phyloP scores from a whole-genome alignment of 805 yeast genomes.

The Priceomyces castillae region DNA sequence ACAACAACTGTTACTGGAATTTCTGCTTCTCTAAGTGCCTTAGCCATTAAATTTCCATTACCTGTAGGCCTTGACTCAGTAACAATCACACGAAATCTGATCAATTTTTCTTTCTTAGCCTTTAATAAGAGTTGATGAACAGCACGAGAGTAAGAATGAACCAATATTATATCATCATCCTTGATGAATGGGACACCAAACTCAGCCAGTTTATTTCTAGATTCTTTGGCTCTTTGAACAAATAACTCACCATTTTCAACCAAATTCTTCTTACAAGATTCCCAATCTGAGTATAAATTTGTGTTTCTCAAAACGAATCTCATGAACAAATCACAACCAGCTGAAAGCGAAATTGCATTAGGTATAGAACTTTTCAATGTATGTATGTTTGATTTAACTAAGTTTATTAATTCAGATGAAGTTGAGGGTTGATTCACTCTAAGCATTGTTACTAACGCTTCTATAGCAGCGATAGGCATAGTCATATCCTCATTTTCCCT shows the following conservation, averaged over 20 bases:
- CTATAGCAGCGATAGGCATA: slow-evolving; percentile 99
- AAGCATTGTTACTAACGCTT: slow-evolving; percentile 81
- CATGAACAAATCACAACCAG: slow-evolving; percentile 96
- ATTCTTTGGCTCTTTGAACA: slow-evolving; percentile 85
- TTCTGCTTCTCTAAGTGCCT: slow-evolving; percentile 60
- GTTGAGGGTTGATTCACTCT: slow-evolving; percentile 86
- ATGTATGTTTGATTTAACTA: slow-evolving; percentile 73
- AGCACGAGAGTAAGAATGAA: slow-evolving; percentile 91
- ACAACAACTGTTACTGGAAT: slow-evolving; percentile 87
- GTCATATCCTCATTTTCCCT: slow-evolving; percentile 95
- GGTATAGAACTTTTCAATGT: slow-evolving; percentile 75
- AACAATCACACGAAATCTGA: slow-evolving; percentile 84
- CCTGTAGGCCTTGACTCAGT: slow-evolving; percentile 90
- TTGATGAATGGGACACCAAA: slow-evolving; percentile 85
- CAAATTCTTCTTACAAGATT: slow-evolving; percentile 79
- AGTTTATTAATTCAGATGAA: slow-evolving; percentile 84
- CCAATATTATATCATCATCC: slow-evolving; percentile 87
- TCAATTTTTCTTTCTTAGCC: slow-evolving; percentile 69
- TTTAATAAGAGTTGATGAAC: slow-evolving; percentile 70
- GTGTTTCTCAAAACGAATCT: slow-evolving; percentile 88
- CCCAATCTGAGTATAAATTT: slow-evolving; percentile 91
- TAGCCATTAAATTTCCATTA: slow-evolving; percentile 72
- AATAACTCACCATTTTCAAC: slow-evolving; percentile 93
- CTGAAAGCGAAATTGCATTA: slow-evolving; percentile 89
- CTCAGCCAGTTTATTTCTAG: slow-evolving; percentile 83